These are phyloP conservation scores for Rhynchosporium agropyri DNA, from an alignment of 2,329 filamentous ascomycete species.

Conservation along the genomic window DNA sequence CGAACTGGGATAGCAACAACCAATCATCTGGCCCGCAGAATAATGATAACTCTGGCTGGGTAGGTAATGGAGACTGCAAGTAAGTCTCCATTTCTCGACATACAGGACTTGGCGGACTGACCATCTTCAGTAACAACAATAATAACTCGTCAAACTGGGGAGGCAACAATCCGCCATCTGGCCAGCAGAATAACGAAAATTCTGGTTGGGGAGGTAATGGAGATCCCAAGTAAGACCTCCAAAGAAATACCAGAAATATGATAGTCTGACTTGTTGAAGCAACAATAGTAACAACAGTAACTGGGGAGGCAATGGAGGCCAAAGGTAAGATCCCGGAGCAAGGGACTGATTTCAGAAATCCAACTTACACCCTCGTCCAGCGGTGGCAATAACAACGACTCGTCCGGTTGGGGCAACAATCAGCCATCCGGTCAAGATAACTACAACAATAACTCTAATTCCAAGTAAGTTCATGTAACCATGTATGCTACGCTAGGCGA, in stretches of 20 bases:
- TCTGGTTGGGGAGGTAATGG: conserved; percentile 5
- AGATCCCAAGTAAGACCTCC: not conserved
- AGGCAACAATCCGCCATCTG: not conserved
- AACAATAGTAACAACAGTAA: conserved; percentile 13
- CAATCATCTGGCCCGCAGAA: conserved; percentile 5
- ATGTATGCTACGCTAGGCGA: no score
- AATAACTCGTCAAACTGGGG: conserved; percentile 17
- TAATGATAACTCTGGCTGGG: conserved; percentile 2
- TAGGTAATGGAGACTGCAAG: not conserved
- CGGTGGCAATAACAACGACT: conserved; percentile 20
- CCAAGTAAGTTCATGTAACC: no score
- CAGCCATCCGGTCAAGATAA: conserved; percentile 14
- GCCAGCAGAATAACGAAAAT: not conserved
- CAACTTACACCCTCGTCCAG: not conserved
- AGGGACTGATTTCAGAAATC: not conserved
- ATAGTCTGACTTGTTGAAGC: not conserved
- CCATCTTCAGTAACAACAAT: not conserved
- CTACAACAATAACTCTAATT: no score
- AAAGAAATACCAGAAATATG: no score
- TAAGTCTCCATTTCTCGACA: no score
- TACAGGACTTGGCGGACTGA: no score
- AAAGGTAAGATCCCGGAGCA: not conserved
- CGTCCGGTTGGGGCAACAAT: conserved; percentile 18
- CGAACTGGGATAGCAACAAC: conserved; percentile 7
- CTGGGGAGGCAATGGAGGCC: conserved; percentile 8